Conservation (phyloP, 257 asterid genomes). For the Rhazya stricta region DNA sequence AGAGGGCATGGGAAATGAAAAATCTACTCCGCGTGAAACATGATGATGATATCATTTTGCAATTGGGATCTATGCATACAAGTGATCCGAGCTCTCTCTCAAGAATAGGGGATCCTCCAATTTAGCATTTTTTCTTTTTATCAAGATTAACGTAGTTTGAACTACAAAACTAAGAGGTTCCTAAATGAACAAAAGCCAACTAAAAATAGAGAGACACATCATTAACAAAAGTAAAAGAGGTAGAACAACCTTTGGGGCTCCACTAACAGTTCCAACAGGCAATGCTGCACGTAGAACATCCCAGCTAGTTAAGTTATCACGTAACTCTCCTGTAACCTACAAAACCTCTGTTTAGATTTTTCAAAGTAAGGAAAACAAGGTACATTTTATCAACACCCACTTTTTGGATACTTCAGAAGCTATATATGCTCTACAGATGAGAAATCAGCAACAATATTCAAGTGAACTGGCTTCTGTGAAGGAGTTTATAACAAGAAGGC, state of each 20-base stretch:
- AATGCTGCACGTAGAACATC: slow-evolving; percentile 94
- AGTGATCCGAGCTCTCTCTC: background rate
- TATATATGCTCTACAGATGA: background rate
- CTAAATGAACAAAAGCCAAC: background rate
- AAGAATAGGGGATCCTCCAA: background rate
- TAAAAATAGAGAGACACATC: slow-evolving; percentile 7
- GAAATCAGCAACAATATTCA: background rate
- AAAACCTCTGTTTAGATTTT: slow-evolving; percentile 7
- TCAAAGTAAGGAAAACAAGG: background rate
- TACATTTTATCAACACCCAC: slow-evolving; percentile 8
- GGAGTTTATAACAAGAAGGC: background rate
- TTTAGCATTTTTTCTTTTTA: background rate
- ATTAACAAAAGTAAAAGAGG: slow-evolving; percentile 10
- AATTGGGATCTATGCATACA: background rate
- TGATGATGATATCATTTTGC: background rate
- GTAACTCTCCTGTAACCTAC: slow-evolving; percentile 87
- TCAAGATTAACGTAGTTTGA: background rate
- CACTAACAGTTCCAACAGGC: slow-evolving; percentile 99
- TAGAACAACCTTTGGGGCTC: slow-evolving; percentile 90
- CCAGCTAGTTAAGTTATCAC: slow-evolving; percentile 76
- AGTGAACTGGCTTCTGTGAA: background rate
- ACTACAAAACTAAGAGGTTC: background rate
- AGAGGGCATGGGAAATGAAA: too few species aligned
- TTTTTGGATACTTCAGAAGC: background rate
- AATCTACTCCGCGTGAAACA: background rate